A percentile compares a stretch with the other conserved stretches of the same genome.
Conservation (phyloP, 805 yeast genomes). For the Ogataea kodamae region DNA sequence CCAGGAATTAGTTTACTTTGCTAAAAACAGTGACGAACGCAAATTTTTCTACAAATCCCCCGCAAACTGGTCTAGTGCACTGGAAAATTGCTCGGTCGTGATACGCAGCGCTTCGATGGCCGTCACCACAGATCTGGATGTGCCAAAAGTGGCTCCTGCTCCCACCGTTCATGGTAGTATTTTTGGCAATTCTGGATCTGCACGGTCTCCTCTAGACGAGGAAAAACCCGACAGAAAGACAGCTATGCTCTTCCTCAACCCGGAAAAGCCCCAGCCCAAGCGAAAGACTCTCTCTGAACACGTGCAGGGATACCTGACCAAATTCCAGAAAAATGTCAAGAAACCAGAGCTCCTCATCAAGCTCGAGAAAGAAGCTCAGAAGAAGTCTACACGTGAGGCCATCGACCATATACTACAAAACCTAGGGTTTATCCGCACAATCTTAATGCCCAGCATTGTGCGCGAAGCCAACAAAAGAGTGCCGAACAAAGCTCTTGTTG, state of each 20-base stretch:
- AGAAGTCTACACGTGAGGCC: constrained; percentile 1
- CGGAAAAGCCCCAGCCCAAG: constrained; percentile 3
- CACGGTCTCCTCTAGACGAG: constrained; percentile 17
- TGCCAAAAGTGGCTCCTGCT: not conserved
- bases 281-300: constrained; percentile 2
- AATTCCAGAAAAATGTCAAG: constrained; percentile 2
- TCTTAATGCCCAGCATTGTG: constrained; percentile 38
- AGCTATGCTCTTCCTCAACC: constrained; percentile 6
- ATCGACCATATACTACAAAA: constrained; percentile 5
- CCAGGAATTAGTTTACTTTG: constrained; percentile 68
- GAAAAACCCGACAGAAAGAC: constrained; percentile 7
- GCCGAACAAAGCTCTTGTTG: constrained; percentile 54
- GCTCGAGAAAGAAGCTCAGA: constrained; percentile 4
- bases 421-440: constrained; percentile 28
- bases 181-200: constrained; percentile 28
- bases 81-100: constrained; percentile 57
- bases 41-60: constrained; percentile 49
- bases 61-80: constrained; percentile 50
- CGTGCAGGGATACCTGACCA: not conserved
- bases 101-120: constrained; percentile 39
- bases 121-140: constrained; percentile 23
- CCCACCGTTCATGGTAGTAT: constrained; percentile 11
- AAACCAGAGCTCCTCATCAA: constrained; percentile 5
- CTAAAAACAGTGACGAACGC: constrained; percentile 48
- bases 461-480: constrained; percentile 60